Percentiles rank a stretch among this genome's conserved stretches.
Evolutionary conservation across 2,329 filamentous ascomycete genomes (phyloP).

Genomic region (Pseudocercospora crystallina): DNA sequence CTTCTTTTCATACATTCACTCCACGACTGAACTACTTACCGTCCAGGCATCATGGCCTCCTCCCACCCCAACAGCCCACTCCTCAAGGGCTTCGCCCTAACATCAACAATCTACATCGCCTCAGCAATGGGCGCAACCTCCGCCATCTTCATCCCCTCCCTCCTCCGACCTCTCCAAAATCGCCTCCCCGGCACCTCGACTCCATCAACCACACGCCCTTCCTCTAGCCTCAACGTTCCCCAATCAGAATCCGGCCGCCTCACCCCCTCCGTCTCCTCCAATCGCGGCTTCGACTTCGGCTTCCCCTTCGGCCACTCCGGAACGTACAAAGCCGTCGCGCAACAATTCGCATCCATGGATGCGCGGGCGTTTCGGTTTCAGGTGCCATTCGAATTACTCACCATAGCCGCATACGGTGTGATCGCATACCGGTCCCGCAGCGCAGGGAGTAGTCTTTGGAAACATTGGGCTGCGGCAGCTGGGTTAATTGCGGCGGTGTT

Average conservation of each 20-base stretch:
- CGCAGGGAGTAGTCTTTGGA: slow-evolving; percentile 14
- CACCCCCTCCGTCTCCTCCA: slow-evolving; percentile 19
- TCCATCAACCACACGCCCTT: slow-evolving; percentile 1
- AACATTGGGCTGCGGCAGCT: slow-evolving; percentile 26
- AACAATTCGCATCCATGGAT: slow-evolving; percentile 28
- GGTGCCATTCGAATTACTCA: slow-evolving; percentile 26
- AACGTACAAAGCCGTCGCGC: slow-evolving; percentile 30
- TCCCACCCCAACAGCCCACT: not conserved
- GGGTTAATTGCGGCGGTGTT: slow-evolving; percentile 24
- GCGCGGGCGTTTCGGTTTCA: slow-evolving; percentile 23
- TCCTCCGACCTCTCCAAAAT: slow-evolving; percentile 20
- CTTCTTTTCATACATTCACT: too few relatives aligned
- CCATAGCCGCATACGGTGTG: slow-evolving; percentile 23
- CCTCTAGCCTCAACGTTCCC: slow-evolving; percentile 17
- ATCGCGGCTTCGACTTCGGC: slow-evolving; percentile 17
- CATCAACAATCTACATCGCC: slow-evolving; percentile 15
- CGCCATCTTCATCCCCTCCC: slow-evolving; percentile 21
- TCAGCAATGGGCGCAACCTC: slow-evolving; percentile 20
- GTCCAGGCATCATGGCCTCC: not conserved
- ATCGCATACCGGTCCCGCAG: slow-evolving; percentile 21
- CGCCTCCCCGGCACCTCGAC: not conserved
- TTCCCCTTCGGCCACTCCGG: slow-evolving; percentile 18
- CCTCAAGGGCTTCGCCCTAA: slow-evolving; percentile 17
- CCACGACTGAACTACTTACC: too few relatives aligned
- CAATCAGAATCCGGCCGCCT: slow-evolving; percentile 21